phyloP scores from a whole-genome alignment of 208 protist species.

The Crithidia mellificae region DNA sequence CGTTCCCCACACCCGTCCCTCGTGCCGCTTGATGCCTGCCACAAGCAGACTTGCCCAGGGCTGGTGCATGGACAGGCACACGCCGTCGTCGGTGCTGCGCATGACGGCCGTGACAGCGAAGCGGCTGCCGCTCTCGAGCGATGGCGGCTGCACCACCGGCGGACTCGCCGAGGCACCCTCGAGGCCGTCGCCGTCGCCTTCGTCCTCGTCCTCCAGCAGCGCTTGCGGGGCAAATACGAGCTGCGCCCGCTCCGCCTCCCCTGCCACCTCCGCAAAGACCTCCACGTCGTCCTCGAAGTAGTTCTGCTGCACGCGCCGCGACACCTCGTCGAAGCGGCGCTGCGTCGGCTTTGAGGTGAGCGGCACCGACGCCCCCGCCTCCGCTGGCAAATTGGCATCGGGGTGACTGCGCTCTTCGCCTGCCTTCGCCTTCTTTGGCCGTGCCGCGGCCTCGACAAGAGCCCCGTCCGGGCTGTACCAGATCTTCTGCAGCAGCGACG shows the following conservation, averaged over 20 bases:
- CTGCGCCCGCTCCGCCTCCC: constrained; percentile 23
- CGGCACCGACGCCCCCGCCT: constrained; percentile 17
- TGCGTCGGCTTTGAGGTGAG: constrained; percentile 20
- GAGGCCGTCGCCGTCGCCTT: constrained; percentile 14
- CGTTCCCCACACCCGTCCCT: constrained; percentile 86
- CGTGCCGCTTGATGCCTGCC: constrained; percentile 90
- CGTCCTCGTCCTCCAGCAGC: constrained; percentile 24
- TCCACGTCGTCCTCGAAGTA: constrained; percentile 86
- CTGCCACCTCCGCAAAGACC: constrained; percentile 49
- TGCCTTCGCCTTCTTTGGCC: constrained; percentile 12
- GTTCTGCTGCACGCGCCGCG: constrained; percentile 80
- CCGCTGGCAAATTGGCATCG: constrained; percentile 8
- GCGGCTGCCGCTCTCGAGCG: constrained; percentile 15
- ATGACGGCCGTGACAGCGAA: constrained; percentile 61
- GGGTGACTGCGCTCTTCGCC: constrained; percentile 3
- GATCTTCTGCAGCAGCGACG: constrained; percentile 77
- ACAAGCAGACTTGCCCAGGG: constrained; percentile 92
- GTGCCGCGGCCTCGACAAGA: constrained; percentile 21
- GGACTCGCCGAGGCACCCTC: constrained; percentile 7
- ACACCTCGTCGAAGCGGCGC: constrained; percentile 56
- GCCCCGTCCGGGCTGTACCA: constrained; percentile 80
- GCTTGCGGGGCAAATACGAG: constrained; percentile 35
- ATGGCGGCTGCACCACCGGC: constrained; percentile 11
- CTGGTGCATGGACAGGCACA: constrained; percentile 94
- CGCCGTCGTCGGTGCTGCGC: constrained; percentile 74